Base-by-base conservation (phyloP, 2,329 filamentous ascomycete species). In the Cryphonectria carpinicola region DNA sequence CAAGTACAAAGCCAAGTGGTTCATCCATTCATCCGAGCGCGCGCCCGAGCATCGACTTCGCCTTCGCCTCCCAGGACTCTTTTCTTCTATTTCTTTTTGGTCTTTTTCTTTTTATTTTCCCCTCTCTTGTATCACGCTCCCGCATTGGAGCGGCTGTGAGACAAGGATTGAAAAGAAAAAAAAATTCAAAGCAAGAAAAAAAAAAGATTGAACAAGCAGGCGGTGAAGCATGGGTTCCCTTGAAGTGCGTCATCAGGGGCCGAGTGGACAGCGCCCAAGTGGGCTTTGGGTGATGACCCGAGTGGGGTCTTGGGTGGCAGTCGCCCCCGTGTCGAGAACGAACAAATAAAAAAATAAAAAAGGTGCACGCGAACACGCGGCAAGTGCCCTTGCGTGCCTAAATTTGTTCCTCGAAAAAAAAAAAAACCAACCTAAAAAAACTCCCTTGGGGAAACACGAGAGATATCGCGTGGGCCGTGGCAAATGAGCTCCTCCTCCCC, bases 221-320 rank as follows among this genome's bases (percentile, higher is more conserved):
- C 58, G 58, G 66, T 63, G 58, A 49, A 49, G 11, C 35, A 39
- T 32, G 43, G 17, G 63, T 49, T 49, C 13, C 11, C 43, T 35
- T 13, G 2, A 28, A 37, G 25, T 54, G 66, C 66, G 58, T 62
- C 58, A 68, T 62, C 56, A 67, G 54, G 66, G 66, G 58, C 10
- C 32, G 32, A 68, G 41, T 52, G 63, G 25, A 62, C 56, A 49
- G 37, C 56, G 41, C 56, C 56, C 56, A 63, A 68, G 66, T 63
- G 66, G 65, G 69, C 64, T 72, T 14, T 22, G 61, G 61, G 39
- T 35, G 56, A 60, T 13, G 43, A 35, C 25, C 43, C 25, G 56
- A 43, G 64, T 58, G 43, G 65, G 64, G 64, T 58, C 66, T 35
- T 70, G 71, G 71, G 63, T 70, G 71, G 62, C 71, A 72, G 71